Evolutionary conservation across 768 basidiomycete genomes (phyloP), one percentile per base, ranked within the genome.

Genomic region (Mycena polygramma): DNA sequence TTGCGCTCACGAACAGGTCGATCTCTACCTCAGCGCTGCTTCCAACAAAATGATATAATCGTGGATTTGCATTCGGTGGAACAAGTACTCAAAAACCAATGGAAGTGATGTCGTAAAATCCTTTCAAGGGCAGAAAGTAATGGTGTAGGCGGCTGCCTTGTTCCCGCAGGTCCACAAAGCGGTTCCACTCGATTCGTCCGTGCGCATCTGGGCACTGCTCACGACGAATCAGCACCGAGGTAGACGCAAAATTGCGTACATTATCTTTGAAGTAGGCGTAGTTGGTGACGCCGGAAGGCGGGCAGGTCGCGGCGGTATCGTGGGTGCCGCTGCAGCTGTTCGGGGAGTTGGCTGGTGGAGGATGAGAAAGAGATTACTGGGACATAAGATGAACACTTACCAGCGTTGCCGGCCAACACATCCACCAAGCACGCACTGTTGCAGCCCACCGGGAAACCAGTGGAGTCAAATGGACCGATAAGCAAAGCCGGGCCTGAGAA

Each of bases 181-280:
- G 9, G 85, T 85, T 0, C 82, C 83, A 67, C 78, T 81, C 30
- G 73, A 71, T 75, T 86, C 85, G 74, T 87, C 86, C 84, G 63
- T 85, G 86, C 0, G 78, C 84, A 60, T 85, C n/a, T n/a, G n/a
- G n/a, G n/a, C 30, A 30, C 30, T 30, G 30, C 2, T 3, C 30
- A 30, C 30, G 30, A 30, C 30, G 30, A 30, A 30, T 30, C 6
- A 30, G 30, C 6, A 6, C 6, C 30, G 2, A 30, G 30, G 30
- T 2, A 30, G 30, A 30, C 30, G 2, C 30, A 30, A 30, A 30
- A 30, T 30, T 30, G 30, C 30, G 30, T 30, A 30, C 30, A 53
- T 10, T 77, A 81, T 57, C 52, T 85, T 86, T 88, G 79, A 87
- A 88, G 78, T 85, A 88, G 63, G 70, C 76, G 77, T 88, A 89